These are phyloP conservation scores for Cercospora canescens DNA, from an alignment of 2,329 filamentous ascomycete genomes.

Conservation along the genomic window DNA sequence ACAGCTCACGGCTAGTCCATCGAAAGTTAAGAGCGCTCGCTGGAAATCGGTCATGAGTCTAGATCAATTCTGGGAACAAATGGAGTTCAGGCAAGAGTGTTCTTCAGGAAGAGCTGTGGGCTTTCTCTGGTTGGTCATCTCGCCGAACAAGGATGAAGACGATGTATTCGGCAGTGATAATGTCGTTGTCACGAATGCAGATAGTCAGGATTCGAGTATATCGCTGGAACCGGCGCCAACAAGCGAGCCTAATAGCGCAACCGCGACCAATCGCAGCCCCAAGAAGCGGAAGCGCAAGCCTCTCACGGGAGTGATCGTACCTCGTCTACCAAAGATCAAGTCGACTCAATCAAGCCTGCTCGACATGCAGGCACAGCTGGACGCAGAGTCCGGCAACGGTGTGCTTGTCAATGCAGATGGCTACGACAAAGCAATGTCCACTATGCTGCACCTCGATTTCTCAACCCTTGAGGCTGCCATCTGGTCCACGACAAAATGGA, in stretches of 20 bases:
- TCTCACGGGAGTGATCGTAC: slow-evolving; percentile 61
- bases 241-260: slow-evolving; percentile 5
- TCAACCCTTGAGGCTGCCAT: slow-evolving; percentile 62
- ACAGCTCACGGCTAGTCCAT: slow-evolving; percentile 36
- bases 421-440: slow-evolving; percentile 55
- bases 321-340: slow-evolving; percentile 58
- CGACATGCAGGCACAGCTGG: slow-evolving; percentile 18
- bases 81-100: slow-evolving; percentile 95
- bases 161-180: slow-evolving; percentile 1
- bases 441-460: slow-evolving; percentile 72
- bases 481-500: slow-evolving; percentile 69
- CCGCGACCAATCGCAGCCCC: slow-evolving; percentile 6
- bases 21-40: slow-evolving; percentile 58
- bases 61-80: slow-evolving; percentile 98
- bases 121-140: slow-evolving; percentile 89
- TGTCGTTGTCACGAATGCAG: background rate
- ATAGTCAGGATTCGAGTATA: slow-evolving; percentile 24
- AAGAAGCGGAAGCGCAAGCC: slow-evolving; percentile 44
- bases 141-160: slow-evolving; percentile 44
- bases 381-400: slow-evolving; percentile 18
- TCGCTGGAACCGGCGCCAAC: background rate
- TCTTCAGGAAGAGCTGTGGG: slow-evolving; percentile 89
- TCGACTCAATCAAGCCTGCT: slow-evolving; percentile 28
- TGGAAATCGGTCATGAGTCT: slow-evolving; percentile 85
- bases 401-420: slow-evolving; percentile 33